A percentile compares a stretch with the other conserved stretches of the same genome.
Evolutionary conservation across 2,329 filamentous ascomycete species (phyloP).

Genomic region (Kalaharituber pfeilii): DNA sequence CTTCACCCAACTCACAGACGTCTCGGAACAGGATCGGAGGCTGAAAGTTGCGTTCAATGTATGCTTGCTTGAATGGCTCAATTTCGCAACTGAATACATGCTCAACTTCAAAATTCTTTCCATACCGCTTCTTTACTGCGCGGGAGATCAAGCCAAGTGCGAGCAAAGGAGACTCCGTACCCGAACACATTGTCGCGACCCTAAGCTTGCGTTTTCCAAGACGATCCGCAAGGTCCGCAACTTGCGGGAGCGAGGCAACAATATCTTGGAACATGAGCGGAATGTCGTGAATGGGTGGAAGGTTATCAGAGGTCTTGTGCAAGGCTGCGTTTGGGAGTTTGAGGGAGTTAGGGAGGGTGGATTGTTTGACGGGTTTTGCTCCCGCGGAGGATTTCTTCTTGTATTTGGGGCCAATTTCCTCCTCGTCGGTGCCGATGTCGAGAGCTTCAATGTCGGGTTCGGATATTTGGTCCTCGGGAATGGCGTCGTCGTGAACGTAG

Average conservation of each 20-base stretch:
- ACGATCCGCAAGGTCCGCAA: slow-evolving; percentile 26
- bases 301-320: not conserved
- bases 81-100: slow-evolving; percentile 49
- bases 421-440: not conserved
- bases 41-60: slow-evolving; percentile 43
- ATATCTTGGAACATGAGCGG: slow-evolving; percentile 34
- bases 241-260: slow-evolving; percentile 24
- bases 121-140: slow-evolving; percentile 27
- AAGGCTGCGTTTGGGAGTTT: not conserved
- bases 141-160: slow-evolving; percentile 42
- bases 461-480: not conserved
- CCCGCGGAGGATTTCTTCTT: not conserved
- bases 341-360: not conserved
- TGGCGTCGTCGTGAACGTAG: slow-evolving; percentile 20
- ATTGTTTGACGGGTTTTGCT: not conserved
- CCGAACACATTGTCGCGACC: slow-evolving; percentile 59
- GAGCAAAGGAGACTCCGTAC: slow-evolving; percentile 57
- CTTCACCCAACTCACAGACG: slow-evolving; percentile 37
- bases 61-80: slow-evolving; percentile 45
- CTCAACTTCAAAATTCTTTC: slow-evolving; percentile 30
- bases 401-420: not conserved
- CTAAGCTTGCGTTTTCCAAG: slow-evolving; percentile 30
- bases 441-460: not conserved
- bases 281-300: not conserved
- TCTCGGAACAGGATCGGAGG: slow-evolving; percentile 40